Conservation (phyloP, 768 basidiomycete genomes). For the Naganishia randhawae region DNA sequence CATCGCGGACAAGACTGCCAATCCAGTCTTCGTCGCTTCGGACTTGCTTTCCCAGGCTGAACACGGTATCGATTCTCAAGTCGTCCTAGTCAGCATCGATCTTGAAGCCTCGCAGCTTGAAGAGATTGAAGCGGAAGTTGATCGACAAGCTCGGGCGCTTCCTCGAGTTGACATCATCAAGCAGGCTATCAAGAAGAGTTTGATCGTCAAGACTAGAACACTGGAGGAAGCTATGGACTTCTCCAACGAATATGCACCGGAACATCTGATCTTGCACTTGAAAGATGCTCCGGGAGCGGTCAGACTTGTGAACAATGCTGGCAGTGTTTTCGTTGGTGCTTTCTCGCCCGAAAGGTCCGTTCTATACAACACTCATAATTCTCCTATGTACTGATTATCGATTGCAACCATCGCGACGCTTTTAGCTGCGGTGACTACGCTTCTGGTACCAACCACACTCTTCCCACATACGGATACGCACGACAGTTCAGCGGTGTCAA, state of each 20-base stretch:
- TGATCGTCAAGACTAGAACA: conserved; percentile 70
- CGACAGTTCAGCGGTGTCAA: conserved; percentile 98
- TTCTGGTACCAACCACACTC: conserved; percentile 96
- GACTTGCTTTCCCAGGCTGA: conserved; percentile 97
- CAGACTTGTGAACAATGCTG: conserved; percentile 75
- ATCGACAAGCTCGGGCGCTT: conserved; percentile 77
- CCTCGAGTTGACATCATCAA: conserved; percentile 85
- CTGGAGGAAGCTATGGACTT: conserved; percentile 76
- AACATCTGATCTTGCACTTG: conserved; percentile 91
- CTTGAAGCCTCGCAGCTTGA: conserved; percentile 61
- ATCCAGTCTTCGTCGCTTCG: conserved; percentile 87
- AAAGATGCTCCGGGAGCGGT: conserved; percentile 66
- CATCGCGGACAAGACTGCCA: conserved; percentile 81
- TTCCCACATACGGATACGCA: conserved; percentile 84
- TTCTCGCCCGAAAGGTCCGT: conserved; percentile 88
- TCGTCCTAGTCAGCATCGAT: conserved; percentile 79
- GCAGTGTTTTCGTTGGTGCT: conserved; percentile 91
- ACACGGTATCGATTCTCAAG: conserved; percentile 96
- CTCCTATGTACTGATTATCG: background rate
- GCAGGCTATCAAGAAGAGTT: conserved; percentile 80
- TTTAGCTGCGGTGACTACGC: conserved; percentile 94
- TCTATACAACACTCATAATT: background rate
- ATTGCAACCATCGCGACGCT: background rate
- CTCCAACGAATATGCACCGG: conserved; percentile 96
- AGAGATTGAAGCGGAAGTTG: conserved; percentile 79